Evolutionary conservation across 2,329 filamentous ascomycete species (phyloP).

Genomic region (Fusarium albidum): DNA sequence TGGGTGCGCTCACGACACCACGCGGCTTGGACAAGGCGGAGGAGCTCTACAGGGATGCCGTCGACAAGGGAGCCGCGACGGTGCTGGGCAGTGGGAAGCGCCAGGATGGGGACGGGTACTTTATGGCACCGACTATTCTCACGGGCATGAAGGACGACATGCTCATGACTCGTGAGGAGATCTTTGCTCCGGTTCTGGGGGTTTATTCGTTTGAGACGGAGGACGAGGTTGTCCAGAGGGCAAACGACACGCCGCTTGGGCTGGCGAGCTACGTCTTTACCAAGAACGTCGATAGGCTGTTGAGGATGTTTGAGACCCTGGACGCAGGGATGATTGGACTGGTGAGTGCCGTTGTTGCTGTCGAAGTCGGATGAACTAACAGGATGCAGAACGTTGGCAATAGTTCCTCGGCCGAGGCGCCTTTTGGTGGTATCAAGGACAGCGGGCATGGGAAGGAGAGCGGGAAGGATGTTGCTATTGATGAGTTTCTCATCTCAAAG

Average conservation of each 20-base stretch:
- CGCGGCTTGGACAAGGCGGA: conserved; percentile 6
- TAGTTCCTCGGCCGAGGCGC: conserved; percentile 46
- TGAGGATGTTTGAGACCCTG: conserved; percentile 14
- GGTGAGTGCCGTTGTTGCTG: not conserved
- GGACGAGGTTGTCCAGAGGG: conserved; percentile 11
- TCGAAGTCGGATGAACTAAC: not conserved
- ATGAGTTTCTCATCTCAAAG: conserved; percentile 53
- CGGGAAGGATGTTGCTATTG: conserved; percentile 51
- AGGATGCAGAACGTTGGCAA: conserved; percentile 63
- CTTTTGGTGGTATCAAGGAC: conserved; percentile 35
- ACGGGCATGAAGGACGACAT: conserved; percentile 6
- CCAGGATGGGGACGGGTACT: conserved; percentile 1
- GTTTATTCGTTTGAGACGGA: conserved; percentile 19
- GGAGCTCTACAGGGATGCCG: conserved; percentile 11
- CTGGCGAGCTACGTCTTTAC: conserved; percentile 17
- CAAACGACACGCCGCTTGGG: conserved; percentile 17
- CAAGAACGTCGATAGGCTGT: conserved; percentile 12
- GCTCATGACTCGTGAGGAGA: conserved; percentile 16
- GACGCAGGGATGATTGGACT: conserved; percentile 26
- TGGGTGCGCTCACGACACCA: conserved; percentile 19
- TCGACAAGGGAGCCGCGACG: conserved; percentile 3
- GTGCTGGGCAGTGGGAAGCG: conserved; percentile 1
- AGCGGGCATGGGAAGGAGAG: conserved; percentile 30
- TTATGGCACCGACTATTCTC: conserved; percentile 16
- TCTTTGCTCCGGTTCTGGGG: conserved; percentile 12